Conservation (phyloP, 1,139 yeast genomes). For the Sugiyamaella pinicola region DNA sequence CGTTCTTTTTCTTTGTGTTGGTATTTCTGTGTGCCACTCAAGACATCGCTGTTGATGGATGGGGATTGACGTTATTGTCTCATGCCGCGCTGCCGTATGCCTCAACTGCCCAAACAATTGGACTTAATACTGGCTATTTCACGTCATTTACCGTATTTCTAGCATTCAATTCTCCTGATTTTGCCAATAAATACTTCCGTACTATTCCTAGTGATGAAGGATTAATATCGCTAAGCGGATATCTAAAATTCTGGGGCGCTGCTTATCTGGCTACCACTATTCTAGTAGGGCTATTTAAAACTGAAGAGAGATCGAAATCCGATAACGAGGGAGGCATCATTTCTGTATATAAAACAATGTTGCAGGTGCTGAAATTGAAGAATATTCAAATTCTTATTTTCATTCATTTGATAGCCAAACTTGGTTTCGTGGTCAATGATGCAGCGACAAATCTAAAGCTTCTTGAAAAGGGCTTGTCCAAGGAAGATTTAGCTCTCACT, state of each 20-base stretch:
- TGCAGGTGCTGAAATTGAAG: conserved; percentile 70
- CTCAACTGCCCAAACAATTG: conserved; percentile 95
- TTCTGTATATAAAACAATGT: conserved; percentile 74
- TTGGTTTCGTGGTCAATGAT: conserved; percentile 95
- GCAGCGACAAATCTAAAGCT: conserved; percentile 91
- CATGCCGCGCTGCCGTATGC: conserved; percentile 86
- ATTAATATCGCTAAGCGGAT: conserved; percentile 69
- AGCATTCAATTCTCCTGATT: conserved; percentile 89
- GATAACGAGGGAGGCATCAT: conserved; percentile 43
- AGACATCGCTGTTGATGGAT: conserved; percentile 98
- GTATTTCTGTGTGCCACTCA: conserved; percentile 95
- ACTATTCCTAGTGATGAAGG: conserved; percentile 63
- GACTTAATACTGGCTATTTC: conserved; percentile 91
- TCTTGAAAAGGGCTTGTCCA: conserved; percentile 88
- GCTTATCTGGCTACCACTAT: conserved; percentile 69
- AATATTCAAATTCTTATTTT: conserved; percentile 74
- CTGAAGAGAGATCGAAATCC: conserved; percentile 46
- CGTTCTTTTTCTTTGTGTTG: conserved; percentile 67
- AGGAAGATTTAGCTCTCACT: conserved; percentile 90
- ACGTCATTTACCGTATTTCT: conserved; percentile 86
- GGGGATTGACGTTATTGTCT: conserved; percentile 90
- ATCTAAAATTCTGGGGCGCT: conserved; percentile 77
- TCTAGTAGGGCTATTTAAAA: conserved; percentile 51
- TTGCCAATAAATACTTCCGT: conserved; percentile 83
- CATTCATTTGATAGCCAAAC: conserved; percentile 76